Evolutionary conservation across 208 protist species (phyloP).

Genomic region (Hexamita inflata): DNA sequence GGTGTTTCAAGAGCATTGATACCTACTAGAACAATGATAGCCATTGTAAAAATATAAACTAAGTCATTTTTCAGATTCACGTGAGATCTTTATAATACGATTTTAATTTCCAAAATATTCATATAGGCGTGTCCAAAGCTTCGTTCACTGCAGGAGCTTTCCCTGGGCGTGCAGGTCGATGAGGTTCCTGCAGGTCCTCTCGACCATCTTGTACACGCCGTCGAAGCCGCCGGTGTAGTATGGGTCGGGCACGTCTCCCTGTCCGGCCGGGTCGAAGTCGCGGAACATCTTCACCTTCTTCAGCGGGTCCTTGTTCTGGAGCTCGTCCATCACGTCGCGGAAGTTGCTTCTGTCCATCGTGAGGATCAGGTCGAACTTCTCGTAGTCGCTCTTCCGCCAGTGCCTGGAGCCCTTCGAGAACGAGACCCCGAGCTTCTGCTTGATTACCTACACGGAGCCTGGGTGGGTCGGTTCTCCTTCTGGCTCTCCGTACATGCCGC

Average conservation of each 20-base stretch:
- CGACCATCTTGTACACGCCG: background rate
- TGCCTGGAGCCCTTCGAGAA: constrained; percentile 32
- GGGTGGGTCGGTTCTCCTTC: constrained; percentile 24
- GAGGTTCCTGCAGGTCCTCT: background rate
- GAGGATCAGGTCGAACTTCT: constrained; percentile 38
- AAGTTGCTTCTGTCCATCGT: constrained; percentile 35
- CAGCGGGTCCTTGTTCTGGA: background rate
- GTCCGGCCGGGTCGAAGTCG: background rate
- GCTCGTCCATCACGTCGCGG: background rate
- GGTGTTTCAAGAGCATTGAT: too few relatives aligned
- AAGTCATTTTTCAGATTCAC: too few relatives aligned
- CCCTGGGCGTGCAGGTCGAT: background rate
- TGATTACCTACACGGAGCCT: constrained; percentile 3
- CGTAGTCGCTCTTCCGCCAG: constrained; percentile 35
- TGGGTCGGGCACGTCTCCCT: constrained; percentile 20
- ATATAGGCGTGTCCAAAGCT: too few relatives aligned
- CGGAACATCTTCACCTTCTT: constrained; percentile 10
- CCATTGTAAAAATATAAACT: too few relatives aligned
- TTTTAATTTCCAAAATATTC: too few relatives aligned
- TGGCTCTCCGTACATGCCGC: constrained; percentile 35
- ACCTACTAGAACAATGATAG: too few relatives aligned
- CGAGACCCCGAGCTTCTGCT: constrained; percentile 4
- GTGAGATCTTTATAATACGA: too few relatives aligned
- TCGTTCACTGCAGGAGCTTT: background rate
- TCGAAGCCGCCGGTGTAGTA: constrained; percentile 15